phyloP scores from a whole-genome alignment of 2,329 filamentous ascomycete species.

The Pseudofabraea citricarpa region DNA sequence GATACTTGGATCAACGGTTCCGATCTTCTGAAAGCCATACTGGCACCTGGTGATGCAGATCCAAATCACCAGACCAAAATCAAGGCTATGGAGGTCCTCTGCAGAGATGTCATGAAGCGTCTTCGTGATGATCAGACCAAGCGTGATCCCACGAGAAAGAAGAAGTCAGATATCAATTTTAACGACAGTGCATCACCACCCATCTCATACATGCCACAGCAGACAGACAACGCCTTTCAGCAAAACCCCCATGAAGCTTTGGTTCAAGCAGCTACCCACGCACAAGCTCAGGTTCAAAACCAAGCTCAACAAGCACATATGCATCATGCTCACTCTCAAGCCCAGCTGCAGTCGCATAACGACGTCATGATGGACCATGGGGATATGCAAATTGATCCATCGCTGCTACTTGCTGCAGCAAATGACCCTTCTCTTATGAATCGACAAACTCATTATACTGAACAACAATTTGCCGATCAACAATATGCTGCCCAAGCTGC shows the following conservation, averaged over 20 bases:
- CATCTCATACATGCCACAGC: constrained; percentile 19
- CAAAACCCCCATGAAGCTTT: constrained; percentile 20
- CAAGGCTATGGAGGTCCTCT: constrained; percentile 65
- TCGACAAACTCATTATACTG: constrained; percentile 27
- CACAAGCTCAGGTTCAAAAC: constrained; percentile 23
- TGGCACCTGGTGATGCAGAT: constrained; percentile 46
- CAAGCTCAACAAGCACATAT: constrained; percentile 14
- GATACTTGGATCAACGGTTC: constrained; percentile 59
- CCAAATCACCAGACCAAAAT: constrained; percentile 49
- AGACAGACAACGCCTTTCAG: constrained; percentile 19
- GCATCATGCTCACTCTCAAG: constrained; percentile 12
- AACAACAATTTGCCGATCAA: constrained; percentile 25
- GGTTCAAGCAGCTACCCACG: constrained; percentile 23
- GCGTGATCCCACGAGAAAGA: constrained; percentile 43
- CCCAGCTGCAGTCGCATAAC: constrained; percentile 10
- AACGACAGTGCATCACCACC: constrained; percentile 17
- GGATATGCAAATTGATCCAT: constrained; percentile 60
- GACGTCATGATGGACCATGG: constrained; percentile 32
- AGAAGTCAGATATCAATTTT: constrained; percentile 32
- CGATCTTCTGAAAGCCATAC: constrained; percentile 47
- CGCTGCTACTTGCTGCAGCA: constrained; percentile 50
- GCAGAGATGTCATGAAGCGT: constrained; percentile 73
- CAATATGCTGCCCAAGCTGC: constrained; percentile 33
- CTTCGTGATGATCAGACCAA: constrained; percentile 62
- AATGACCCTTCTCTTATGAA: constrained; percentile 28